Percentiles rank a stretch among this genome's conserved stretches.
Evolutionary conservation across 768 basidiomycete species (phyloP).

Genomic region (Amanita exitialis): DNA sequence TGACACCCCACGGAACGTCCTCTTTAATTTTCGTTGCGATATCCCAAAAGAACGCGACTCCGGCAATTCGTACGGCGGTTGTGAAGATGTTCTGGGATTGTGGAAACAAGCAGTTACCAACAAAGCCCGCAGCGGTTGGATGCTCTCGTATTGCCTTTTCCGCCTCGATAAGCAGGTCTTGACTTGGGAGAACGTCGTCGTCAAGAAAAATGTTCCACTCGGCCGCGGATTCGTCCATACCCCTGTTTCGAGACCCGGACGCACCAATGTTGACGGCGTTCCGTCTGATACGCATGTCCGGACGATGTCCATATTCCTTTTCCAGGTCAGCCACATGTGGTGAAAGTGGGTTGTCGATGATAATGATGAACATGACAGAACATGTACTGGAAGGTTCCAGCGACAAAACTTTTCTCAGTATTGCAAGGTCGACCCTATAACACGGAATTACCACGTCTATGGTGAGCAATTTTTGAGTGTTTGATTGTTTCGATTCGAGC

Average conservation of each 20-base stretch:
- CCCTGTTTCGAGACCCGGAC: constrained; percentile 44
- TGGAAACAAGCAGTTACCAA: constrained; percentile 43
- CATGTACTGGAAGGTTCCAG: constrained; percentile 32
- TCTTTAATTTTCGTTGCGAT: constrained; percentile 37
- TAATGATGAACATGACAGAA: constrained; percentile 45
- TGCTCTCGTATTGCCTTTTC: constrained; percentile 36
- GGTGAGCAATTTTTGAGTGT: constrained; percentile 27
- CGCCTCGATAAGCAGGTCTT: constrained; percentile 32
- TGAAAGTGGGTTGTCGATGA: constrained; percentile 44
- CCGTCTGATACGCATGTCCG: constrained; percentile 44
- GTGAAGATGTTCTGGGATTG: constrained; percentile 37
- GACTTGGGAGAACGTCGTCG: constrained; percentile 38
- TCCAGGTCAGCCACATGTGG: constrained; percentile 26
- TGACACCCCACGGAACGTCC: constrained; percentile 55
- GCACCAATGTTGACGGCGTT: constrained; percentile 40
- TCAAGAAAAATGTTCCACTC: constrained; percentile 55
- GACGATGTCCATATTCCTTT: constrained; percentile 26
- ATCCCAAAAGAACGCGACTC: constrained; percentile 54
- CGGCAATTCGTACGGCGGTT: constrained; percentile 42
- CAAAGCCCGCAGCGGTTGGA: constrained; percentile 41
- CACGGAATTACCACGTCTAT: constrained; percentile 49
- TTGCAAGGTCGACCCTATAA: constrained; percentile 37
- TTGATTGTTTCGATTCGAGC: constrained; percentile 18
- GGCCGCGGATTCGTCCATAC: constrained; percentile 42
- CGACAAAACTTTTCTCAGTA: constrained; percentile 33